Evolutionary conservation across 306 rosid species (phyloP).

Genomic region (Cucumis hystrix): DNA sequence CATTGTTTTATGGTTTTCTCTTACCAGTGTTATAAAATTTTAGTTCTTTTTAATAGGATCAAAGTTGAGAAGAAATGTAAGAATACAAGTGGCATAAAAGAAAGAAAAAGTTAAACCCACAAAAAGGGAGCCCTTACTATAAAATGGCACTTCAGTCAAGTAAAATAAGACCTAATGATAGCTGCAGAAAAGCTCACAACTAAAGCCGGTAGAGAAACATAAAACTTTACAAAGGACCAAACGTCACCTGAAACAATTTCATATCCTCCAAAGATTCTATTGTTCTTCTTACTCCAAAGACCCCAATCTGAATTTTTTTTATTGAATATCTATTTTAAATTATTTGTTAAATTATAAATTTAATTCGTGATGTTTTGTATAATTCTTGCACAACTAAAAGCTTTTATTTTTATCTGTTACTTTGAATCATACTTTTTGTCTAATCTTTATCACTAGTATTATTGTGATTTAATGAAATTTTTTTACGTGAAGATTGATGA

Average conservation of each 20-base stretch:
- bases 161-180: not conserved
- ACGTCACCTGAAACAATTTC: not conserved
- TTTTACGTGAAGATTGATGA: too few species aligned
- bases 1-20: not conserved
- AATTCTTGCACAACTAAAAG: too few species aligned
- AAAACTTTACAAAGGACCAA: not conserved
- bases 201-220: not conserved
- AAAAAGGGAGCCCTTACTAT: not conserved
- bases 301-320: not conserved
- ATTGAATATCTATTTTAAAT: too few species aligned
- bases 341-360: too few species aligned
- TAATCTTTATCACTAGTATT: too few species aligned
- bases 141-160: not conserved
- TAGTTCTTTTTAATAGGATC: not conserved
- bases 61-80: not conserved
- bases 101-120: not conserved
- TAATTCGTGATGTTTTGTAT: too few species aligned
- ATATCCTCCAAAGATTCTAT: not conserved
- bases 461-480: too few species aligned
- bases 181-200: not conserved
- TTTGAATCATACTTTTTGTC: too few species aligned
- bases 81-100: not conserved
- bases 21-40: not conserved
- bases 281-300: not conserved
- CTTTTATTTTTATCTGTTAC: too few species aligned